phyloP scores from a whole-genome alignment of 148 eudicot species.

The Rheum nobile region DNA sequence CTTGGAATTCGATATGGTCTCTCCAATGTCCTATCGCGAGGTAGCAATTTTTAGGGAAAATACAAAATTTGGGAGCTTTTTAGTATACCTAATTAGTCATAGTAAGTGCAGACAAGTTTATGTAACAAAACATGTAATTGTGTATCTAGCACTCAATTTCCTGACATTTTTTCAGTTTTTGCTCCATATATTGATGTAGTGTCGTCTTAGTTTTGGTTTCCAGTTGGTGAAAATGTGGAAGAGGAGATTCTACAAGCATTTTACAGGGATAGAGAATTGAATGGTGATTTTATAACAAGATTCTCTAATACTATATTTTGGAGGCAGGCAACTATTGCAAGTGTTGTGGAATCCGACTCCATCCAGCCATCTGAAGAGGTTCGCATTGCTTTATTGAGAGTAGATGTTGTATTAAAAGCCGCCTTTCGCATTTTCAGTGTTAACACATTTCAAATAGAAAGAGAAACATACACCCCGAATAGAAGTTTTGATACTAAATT shows the following conservation, averaged over 20 bases:
- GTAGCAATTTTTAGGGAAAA: background rate
- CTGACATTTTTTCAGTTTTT: background rate
- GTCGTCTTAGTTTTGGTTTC: slow-evolving; percentile 7
- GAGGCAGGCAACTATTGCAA: slow-evolving; percentile 9
- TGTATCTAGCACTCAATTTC: background rate
- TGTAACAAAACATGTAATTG: background rate
- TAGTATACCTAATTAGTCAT: background rate
- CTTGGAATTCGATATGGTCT: background rate
- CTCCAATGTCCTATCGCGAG: background rate
- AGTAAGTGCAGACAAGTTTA: background rate
- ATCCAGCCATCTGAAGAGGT: slow-evolving; percentile 11
- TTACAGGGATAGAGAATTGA: slow-evolving; percentile 30
- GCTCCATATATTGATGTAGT: slow-evolving; percentile 2
- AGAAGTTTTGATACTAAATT: background rate
- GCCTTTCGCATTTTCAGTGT: background rate
- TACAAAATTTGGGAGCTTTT: background rate
- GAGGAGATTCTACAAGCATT: slow-evolving; percentile 33
- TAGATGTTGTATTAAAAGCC: background rate
- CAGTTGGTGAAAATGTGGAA: slow-evolving; percentile 24
- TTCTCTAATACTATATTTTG: slow-evolving; percentile 23
- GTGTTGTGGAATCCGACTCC: slow-evolving; percentile 3
- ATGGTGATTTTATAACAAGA: slow-evolving; percentile 34
- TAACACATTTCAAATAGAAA: background rate
- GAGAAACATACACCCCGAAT: background rate
- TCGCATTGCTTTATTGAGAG: background rate